Conservation (phyloP, 176 grass and related monocot genomes). For the Aechmea fasciata region DNA sequence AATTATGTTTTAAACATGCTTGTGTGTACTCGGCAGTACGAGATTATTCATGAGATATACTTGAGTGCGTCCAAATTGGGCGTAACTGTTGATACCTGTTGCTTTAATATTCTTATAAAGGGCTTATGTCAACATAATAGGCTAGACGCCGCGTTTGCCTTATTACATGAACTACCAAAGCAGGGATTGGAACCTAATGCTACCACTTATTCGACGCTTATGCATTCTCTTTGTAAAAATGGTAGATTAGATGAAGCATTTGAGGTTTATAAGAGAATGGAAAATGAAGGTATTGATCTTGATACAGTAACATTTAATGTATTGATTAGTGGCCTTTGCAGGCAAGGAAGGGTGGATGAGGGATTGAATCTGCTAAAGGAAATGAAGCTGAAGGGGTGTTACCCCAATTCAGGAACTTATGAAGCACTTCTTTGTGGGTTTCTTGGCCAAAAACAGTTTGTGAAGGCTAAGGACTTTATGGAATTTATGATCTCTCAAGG, state of each 20-base stretch:
- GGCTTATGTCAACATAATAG: conserved; percentile 51
- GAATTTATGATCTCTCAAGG: conserved; percentile 46
- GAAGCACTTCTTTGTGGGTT: conserved; percentile 74
- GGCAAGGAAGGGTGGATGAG: conserved; percentile 29
- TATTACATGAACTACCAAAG: conserved; percentile 78
- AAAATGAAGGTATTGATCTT: conserved; percentile 30
- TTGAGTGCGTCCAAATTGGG: conserved; percentile 42
- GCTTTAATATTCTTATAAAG: conserved; percentile 83
- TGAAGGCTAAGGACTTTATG: conserved; percentile 52
- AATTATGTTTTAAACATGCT: conserved; percentile 88
- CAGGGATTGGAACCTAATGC: conserved; percentile 60
- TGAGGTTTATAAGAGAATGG: conserved; percentile 49
- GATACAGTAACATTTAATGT: conserved; percentile 76
- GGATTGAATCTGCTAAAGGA: conserved; percentile 47
- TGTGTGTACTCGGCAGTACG: conserved; percentile 64
- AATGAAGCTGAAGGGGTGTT: conserved; percentile 49
- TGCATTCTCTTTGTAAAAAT: conserved; percentile 53
- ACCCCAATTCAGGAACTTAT: conserved; percentile 79
- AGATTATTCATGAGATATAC: conserved; percentile 68
- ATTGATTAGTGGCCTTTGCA: conserved; percentile 74
- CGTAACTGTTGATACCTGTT: conserved; percentile 56
- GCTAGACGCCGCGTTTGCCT: conserved; percentile 42
- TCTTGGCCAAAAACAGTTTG: conserved; percentile 34
- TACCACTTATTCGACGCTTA: conserved; percentile 58
- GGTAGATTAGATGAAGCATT: conserved; percentile 47